These are phyloP conservation scores for Sclerotinia minor DNA, from an alignment of 2,329 filamentous ascomycete species.

Conservation along the genomic window DNA sequence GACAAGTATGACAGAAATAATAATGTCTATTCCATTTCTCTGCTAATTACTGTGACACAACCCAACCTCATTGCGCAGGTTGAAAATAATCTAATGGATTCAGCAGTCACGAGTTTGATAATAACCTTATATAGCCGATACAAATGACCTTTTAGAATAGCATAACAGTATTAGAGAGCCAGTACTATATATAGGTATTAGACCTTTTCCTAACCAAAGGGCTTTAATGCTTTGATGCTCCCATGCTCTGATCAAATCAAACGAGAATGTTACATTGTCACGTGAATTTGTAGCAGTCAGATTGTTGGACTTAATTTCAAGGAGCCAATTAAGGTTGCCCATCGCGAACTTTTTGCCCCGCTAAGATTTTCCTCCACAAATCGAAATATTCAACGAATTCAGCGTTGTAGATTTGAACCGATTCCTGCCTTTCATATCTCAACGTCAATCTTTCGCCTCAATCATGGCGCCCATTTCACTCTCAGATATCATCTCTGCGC, in stretches of 20 bases:
- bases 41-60: too few species aligned
- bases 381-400: conserved; percentile 33
- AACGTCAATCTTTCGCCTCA: conserved; percentile 32
- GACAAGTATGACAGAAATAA: too few species aligned
- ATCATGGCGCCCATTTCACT: conserved; percentile 57
- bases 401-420: conserved; percentile 17
- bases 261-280: neutral
- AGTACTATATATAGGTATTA: neutral
- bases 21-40: too few species aligned
- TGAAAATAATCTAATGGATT: neutral
- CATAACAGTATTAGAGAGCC: neutral
- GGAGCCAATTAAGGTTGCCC: neutral
- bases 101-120: neutral
- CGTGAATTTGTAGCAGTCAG: neutral
- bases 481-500: conserved; percentile 66
- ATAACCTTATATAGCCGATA: neutral
- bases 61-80: neutral
- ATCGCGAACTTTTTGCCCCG: conserved; percentile 28
- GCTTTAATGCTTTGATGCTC: neutral
- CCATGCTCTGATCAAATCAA: neutral
- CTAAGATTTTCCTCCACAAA: conserved; percentile 33
- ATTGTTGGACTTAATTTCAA: neutral
- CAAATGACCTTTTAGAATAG: neutral
- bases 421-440: conserved; percentile 13
- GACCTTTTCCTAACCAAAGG: neutral